These are phyloP conservation scores for Dactylellina sp. DNA, from an alignment of 2,329 filamentous ascomycete species.

Conservation along the genomic window DNA sequence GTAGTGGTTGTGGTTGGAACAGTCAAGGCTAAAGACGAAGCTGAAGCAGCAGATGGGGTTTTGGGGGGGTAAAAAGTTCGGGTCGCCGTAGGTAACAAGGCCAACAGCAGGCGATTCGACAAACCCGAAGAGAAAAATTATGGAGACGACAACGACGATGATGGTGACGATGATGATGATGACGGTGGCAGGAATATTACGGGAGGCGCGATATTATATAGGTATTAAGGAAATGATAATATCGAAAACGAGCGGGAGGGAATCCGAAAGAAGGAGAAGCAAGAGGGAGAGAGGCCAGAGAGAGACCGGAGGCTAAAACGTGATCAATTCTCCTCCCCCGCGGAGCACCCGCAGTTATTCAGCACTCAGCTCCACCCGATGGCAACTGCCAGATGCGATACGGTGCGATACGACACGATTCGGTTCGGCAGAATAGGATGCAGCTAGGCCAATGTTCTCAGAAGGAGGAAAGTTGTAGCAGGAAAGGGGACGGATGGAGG, in stretches of 20 bases:
- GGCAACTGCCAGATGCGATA: not conserved
- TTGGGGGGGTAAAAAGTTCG: not conserved
- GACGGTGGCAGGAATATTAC: conserved; percentile 3
- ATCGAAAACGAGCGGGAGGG: no score
- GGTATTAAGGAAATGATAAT: not conserved
- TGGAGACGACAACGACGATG: not conserved
- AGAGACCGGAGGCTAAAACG: not conserved
- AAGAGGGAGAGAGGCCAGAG: conserved; percentile 6
- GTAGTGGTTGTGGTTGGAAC: conserved; percentile 5
- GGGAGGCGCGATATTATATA: not conserved
- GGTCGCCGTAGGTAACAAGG: not conserved
- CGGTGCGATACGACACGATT: conserved; percentile 1
- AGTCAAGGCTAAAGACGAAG: conserved; percentile 48
- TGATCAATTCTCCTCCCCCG: no score
- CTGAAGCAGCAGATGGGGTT: conserved; percentile 8
- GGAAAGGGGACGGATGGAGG: no score
- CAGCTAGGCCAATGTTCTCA: no score
- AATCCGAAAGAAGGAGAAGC: not conserved
- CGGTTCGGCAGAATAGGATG: not conserved
- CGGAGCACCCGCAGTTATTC: no score
- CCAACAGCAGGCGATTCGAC: conserved; percentile 15
- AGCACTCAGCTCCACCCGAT: no score
- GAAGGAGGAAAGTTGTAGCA: not conserved
- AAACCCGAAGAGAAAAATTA: conserved; percentile 12
- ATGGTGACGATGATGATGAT: conserved; percentile 1